Conservation (phyloP, 108 stramenopile genomes). For the Cyclotella atomus region DNA sequence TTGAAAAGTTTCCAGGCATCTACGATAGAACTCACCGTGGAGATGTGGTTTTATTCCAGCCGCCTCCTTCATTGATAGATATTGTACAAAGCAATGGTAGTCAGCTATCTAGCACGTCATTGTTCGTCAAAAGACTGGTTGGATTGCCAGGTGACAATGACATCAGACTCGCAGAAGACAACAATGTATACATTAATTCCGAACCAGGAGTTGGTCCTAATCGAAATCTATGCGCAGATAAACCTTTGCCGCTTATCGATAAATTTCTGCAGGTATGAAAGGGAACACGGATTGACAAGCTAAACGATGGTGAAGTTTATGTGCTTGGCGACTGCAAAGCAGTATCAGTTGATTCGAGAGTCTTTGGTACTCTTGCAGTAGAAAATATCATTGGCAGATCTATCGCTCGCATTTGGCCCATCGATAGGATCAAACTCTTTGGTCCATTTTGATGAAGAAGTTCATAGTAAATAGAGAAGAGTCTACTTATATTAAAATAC, state of each 20-base stretch:
- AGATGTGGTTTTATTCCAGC: constrained; percentile 60
- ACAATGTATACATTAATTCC: constrained; percentile 30
- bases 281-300: constrained; percentile 25
- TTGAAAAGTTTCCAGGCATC: constrained; percentile 54
- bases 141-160: constrained; percentile 47
- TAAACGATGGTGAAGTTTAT: constrained; percentile 43
- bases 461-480: neutral
- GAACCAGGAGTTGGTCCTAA: constrained; percentile 39
- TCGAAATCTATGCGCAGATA: constrained; percentile 37
- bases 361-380: constrained; percentile 46
- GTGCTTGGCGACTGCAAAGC: constrained; percentile 57
- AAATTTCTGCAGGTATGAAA: constrained; percentile 38
- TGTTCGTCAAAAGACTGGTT: constrained; percentile 51
- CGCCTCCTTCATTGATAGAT: constrained; percentile 48
- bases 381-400: constrained; percentile 47
- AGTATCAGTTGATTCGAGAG: constrained; percentile 50
- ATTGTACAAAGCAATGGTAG: constrained; percentile 45
- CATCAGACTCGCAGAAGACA: constrained; percentile 29
- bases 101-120: constrained; percentile 38
- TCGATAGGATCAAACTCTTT: constrained; percentile 34
- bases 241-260: constrained; percentile 49
- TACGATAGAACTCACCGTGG: constrained; percentile 45
- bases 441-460: constrained; percentile 23
- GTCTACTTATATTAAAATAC: too few relatives aligned
- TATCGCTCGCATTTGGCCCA: constrained; percentile 45